A percentile compares a stretch with the other conserved stretches of the same genome.
Conservation (phyloP, 768 basidiomycete species). For the Aureoboletus auriporus region DNA sequence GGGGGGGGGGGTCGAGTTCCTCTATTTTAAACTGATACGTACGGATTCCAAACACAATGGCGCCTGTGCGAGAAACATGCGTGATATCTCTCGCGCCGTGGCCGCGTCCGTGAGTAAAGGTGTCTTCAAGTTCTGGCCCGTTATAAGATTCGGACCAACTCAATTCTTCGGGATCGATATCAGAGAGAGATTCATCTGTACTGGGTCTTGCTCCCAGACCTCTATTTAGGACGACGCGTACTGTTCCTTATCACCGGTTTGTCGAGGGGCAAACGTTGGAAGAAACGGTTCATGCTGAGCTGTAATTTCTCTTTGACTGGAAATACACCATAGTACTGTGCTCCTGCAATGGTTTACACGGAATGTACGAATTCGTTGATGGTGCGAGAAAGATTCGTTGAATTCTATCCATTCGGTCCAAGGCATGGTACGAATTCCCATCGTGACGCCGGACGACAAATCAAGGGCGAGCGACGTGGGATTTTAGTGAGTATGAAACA, state of each 20-base stretch:
- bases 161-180: slow-evolving; percentile 62
- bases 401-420: slow-evolving; percentile 79
- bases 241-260: slow-evolving; percentile 72
- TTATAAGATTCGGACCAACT: slow-evolving; percentile 55
- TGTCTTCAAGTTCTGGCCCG: slow-evolving; percentile 58
- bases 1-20: slow-evolving; percentile 39
- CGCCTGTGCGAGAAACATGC: slow-evolving; percentile 47
- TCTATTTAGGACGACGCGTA: slow-evolving; percentile 34
- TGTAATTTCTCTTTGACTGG: slow-evolving; percentile 63
- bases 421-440: slow-evolving; percentile 68
- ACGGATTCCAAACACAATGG: slow-evolving; percentile 68
- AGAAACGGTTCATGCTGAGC: slow-evolving; percentile 64
- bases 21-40: slow-evolving; percentile 59
- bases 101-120: slow-evolving; percentile 25
- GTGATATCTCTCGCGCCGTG: slow-evolving; percentile 9
- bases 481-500: not conserved
- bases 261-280: slow-evolving; percentile 59
- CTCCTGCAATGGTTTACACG: slow-evolving; percentile 51
- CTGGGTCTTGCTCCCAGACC: not conserved
- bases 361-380: slow-evolving; percentile 54
- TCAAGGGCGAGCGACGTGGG: slow-evolving; percentile 1
- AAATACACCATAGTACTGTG: slow-evolving; percentile 34
- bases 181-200: slow-evolving; percentile 12
- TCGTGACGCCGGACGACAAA: slow-evolving; percentile 49
- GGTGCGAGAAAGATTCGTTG: slow-evolving; percentile 53